Percentiles rank a stretch among this genome's conserved stretches.
Evolutionary conservation across 305 asterid genomes (phyloP).

Genomic region (Solanum chacoense): DNA sequence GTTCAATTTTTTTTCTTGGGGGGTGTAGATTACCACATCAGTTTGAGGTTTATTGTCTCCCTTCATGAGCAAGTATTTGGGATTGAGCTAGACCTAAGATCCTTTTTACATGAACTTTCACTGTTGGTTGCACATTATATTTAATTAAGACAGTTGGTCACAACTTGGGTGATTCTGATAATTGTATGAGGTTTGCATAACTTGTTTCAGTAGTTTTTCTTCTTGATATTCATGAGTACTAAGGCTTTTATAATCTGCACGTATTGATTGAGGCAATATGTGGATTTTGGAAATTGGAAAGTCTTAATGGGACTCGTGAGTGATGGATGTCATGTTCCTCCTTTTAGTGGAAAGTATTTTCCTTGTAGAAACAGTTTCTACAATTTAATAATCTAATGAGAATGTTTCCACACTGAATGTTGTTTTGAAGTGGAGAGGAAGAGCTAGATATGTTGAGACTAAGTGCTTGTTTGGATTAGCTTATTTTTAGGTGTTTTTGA

Average conservation of each 20-base stretch:
- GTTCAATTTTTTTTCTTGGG: neutral
- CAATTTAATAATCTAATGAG: neutral
- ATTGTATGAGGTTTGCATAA: neutral
- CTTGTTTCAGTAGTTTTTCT: neutral
- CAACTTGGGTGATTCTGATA: neutral
- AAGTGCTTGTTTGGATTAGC: neutral
- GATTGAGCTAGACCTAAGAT: neutral
- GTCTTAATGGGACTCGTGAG: neutral
- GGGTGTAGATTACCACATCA: neutral
- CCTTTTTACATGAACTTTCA: neutral
- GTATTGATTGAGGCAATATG: neutral
- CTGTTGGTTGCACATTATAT: neutral
- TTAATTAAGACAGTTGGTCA: neutral
- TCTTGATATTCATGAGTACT: neutral
- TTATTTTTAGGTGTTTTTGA: neutral
- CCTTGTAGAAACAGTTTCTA: neutral
- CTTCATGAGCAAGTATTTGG: neutral
- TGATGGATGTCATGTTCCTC: neutral
- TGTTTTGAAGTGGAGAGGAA: neutral
- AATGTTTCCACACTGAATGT: neutral
- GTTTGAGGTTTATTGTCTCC: neutral
- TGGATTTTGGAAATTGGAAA: neutral
- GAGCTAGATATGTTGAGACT: neutral
- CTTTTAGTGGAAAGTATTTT: neutral
- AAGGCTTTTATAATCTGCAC: neutral